phyloP scores from a whole-genome alignment of 2,329 filamentous ascomycete genomes.

The Macroventuria anomochaeta region DNA sequence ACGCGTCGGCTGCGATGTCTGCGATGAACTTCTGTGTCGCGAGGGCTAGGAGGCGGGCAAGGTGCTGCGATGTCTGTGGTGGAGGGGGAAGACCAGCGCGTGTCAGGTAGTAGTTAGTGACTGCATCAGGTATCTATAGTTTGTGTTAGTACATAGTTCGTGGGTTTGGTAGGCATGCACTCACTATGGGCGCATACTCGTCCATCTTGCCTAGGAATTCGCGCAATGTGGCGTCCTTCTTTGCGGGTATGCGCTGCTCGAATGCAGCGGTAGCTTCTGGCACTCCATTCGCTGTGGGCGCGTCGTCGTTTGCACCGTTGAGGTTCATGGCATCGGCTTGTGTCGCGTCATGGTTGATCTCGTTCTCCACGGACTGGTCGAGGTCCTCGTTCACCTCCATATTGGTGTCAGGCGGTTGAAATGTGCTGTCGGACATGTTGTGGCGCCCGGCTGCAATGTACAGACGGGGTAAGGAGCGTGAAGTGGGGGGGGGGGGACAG shows the following conservation, averaged over 20 bases:
- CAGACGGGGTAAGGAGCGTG: slow-evolving; percentile 5
- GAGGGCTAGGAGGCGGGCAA: slow-evolving; percentile 90
- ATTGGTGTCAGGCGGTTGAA: slow-evolving; percentile 37
- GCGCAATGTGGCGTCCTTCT: slow-evolving; percentile 90
- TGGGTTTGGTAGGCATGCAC: slow-evolving; percentile 43
- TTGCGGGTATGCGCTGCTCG: slow-evolving; percentile 72
- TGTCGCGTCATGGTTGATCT: slow-evolving; percentile 47
- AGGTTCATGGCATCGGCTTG: slow-evolving; percentile 51
- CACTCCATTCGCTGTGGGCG: slow-evolving; percentile 44
- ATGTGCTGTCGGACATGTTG: slow-evolving; percentile 43
- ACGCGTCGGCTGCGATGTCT: slow-evolving; percentile 95
- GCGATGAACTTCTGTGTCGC: slow-evolving; percentile 99
- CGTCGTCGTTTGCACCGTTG: slow-evolving; percentile 50
- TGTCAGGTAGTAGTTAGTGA: slow-evolving; percentile 97
- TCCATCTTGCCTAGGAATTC: slow-evolving; percentile 98
- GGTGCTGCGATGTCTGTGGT: slow-evolving; percentile 85
- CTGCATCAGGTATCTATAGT: slow-evolving; percentile 90
- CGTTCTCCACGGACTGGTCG: slow-evolving; percentile 52
- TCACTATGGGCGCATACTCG: slow-evolving; percentile 94
- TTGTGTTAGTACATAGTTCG: slow-evolving; percentile 20
- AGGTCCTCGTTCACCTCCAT: slow-evolving; percentile 48
- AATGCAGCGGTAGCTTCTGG: slow-evolving; percentile 56
- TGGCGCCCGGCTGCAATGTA: slow-evolving; percentile 13
- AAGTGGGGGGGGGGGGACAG: slow-evolving; percentile 18
- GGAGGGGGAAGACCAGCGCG: slow-evolving; percentile 92